phyloP scores from a whole-genome alignment of 2,329 filamentous ascomycete species.

The Aspergillus viridinutans region DNA sequence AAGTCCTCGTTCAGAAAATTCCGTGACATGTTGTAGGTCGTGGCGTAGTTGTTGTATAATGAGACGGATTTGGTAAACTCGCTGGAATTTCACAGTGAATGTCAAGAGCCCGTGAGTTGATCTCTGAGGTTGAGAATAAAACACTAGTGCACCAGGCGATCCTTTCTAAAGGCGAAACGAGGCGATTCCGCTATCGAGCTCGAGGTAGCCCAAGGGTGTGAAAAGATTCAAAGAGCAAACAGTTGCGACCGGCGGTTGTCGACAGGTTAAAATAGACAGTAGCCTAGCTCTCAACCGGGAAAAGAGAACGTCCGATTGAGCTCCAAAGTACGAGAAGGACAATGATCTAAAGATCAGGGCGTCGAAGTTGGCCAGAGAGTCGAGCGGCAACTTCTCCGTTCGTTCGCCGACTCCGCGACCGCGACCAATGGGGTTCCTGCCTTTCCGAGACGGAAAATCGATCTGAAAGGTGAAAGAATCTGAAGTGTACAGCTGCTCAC shows the following conservation, averaged over 20 bases:
- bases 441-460: neutral
- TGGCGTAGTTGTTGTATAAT: neutral
- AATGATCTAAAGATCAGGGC: neutral
- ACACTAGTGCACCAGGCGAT: neutral
- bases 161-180: neutral
- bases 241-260: neutral
- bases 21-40: constrained; percentile 29
- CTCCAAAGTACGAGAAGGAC: neutral
- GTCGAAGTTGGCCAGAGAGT: constrained; percentile 4
- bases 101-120: neutral
- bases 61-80: neutral
- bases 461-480: neutral
- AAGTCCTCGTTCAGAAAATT: constrained; percentile 50
- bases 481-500: neutral
- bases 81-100: neutral
- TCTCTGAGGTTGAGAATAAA: neutral
- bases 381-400: constrained; percentile 12
- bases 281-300: neutral
- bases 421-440: constrained; percentile 5
- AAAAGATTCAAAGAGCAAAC: neutral
- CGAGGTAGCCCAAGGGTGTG: neutral
- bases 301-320: neutral
- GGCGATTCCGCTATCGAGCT: neutral
- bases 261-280: neutral
- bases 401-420: constrained; percentile 17